Percentiles rank a stretch among this genome's conserved stretches.
Evolutionary conservation across 2,329 filamentous ascomycete species (phyloP).

Genomic region (Zalaria sp.): DNA sequence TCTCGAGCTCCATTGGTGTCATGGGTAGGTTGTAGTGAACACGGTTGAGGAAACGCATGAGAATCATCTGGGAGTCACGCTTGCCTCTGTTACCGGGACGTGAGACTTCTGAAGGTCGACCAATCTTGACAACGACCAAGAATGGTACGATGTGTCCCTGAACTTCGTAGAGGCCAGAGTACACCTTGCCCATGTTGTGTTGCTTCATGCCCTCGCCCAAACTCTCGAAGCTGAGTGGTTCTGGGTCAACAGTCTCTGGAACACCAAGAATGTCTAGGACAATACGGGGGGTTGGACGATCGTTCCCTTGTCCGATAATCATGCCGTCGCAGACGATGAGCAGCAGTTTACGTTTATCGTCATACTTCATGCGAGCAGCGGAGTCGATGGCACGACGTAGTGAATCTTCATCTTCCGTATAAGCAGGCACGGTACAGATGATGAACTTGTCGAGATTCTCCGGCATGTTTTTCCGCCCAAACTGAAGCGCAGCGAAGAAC

Average conservation of each 20-base stretch:
- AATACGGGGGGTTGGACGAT: constrained; percentile 86
- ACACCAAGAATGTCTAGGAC: constrained; percentile 95
- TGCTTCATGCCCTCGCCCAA: constrained; percentile 92
- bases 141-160: constrained; percentile 97
- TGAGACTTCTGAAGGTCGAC: constrained; percentile 62
- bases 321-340: constrained; percentile 93
- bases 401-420: constrained; percentile 97
- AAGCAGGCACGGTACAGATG: constrained; percentile 93
- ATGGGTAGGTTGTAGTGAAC: constrained; percentile 96
- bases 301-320: constrained; percentile 98
- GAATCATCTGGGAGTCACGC: constrained; percentile 95
- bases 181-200: constrained; percentile 99
- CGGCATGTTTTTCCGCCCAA: constrained; percentile 76
- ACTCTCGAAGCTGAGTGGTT: constrained; percentile 91
- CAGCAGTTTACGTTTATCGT: constrained; percentile 93
- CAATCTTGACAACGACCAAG: constrained; percentile 91
- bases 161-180: constrained; percentile 94
- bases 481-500: constrained; percentile 91
- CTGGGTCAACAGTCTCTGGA: constrained; percentile 82
- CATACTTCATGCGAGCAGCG: constrained; percentile 85
- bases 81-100: constrained; percentile 92
- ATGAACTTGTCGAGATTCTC: constrained; percentile 98
- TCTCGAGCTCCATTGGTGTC: constrained; percentile 92
- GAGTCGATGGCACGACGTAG: constrained; percentile 95
- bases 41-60: constrained; percentile 98